phyloP scores from a whole-genome alignment of 75 land plant species.

The Larix kaempferi region DNA sequence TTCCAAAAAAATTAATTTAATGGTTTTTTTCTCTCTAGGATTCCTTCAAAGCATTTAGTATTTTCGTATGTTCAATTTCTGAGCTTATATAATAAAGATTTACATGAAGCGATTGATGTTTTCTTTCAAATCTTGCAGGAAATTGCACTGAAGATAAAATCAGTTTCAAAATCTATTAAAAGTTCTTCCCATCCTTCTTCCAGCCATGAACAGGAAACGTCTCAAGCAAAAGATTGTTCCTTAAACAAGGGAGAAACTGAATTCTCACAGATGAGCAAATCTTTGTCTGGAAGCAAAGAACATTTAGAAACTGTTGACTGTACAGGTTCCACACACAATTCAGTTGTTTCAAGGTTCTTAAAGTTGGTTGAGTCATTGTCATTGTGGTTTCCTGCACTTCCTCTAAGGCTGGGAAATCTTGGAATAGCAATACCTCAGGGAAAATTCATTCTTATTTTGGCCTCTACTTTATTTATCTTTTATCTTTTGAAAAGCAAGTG shows the following conservation, averaged over 20 bases:
- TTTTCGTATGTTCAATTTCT: no score
- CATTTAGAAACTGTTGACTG: neutral
- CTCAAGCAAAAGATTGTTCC: neutral
- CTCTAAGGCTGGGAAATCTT: neutral
- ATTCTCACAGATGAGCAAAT: neutral
- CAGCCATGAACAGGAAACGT: neutral
- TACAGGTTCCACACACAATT: neutral
- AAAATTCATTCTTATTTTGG: neutral
- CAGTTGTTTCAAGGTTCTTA: neutral
- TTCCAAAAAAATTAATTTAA: no score
- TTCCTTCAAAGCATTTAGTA: no score
- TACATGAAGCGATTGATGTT: no score
- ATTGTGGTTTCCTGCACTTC: conserved; percentile 3
- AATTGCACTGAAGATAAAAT: no score
- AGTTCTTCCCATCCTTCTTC: neutral
- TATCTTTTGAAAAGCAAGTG: conserved; percentile 3
- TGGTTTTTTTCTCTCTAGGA: no score
- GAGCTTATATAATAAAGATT: no score
- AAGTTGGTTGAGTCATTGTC: conserved; percentile 1
- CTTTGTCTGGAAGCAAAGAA: neutral
- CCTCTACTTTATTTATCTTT: neutral
- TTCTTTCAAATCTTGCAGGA: no score
- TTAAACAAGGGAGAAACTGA: neutral
- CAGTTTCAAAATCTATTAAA: neutral
- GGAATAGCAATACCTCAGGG: neutral